Conservation (phyloP, 2,329 filamentous ascomycete genomes). For the Pestalotiopsis sp. region DNA sequence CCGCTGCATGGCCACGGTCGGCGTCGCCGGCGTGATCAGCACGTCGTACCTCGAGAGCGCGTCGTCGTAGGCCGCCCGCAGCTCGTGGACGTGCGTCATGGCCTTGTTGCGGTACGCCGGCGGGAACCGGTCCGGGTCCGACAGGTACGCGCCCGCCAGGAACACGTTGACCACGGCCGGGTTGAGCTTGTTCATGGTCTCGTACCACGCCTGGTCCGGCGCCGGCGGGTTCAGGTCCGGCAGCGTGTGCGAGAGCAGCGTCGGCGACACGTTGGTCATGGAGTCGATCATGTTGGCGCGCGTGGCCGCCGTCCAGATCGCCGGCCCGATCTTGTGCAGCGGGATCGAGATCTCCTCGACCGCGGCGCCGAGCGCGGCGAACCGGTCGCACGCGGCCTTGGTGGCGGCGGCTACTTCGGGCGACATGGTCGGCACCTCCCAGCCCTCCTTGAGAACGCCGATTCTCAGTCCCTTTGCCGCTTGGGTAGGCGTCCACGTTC, state of each 20-base stretch:
- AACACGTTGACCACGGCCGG: slow-evolving; percentile 48
- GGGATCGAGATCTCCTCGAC: slow-evolving; percentile 50
- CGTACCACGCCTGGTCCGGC: slow-evolving; percentile 41
- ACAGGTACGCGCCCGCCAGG: slow-evolving; percentile 37
- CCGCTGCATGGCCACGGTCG: slow-evolving; percentile 20
- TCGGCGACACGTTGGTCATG: slow-evolving; percentile 30
- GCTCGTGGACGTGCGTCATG: slow-evolving; percentile 45
- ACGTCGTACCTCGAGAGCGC: slow-evolving; percentile 46
- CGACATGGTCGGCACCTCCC: slow-evolving; percentile 39
- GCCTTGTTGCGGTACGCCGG: slow-evolving; percentile 44
- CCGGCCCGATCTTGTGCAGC: slow-evolving; percentile 46
- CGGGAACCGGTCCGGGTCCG: slow-evolving; percentile 25
- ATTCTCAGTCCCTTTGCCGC: slow-evolving; percentile 43
- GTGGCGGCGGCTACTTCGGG: slow-evolving; percentile 39
- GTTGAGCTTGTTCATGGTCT: slow-evolving; percentile 42
- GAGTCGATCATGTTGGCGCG: slow-evolving; percentile 33
- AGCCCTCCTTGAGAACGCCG: slow-evolving; percentile 47
- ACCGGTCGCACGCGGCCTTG: slow-evolving; percentile 34
- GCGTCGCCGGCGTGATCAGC: slow-evolving; percentile 48
- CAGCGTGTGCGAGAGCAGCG: slow-evolving; percentile 31
- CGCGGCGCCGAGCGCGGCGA: slow-evolving; percentile 41
- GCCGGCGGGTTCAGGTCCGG: slow-evolving; percentile 31
- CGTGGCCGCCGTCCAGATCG: slow-evolving; percentile 49
- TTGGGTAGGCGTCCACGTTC: slow-evolving; percentile 1
- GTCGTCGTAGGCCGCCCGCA: slow-evolving; percentile 48